A percentile compares a stretch with the other conserved stretches of the same genome.
phyloP scores from a whole-genome alignment of 1,284 basidiomycete species.

The Tilletiaria anomala region DNA sequence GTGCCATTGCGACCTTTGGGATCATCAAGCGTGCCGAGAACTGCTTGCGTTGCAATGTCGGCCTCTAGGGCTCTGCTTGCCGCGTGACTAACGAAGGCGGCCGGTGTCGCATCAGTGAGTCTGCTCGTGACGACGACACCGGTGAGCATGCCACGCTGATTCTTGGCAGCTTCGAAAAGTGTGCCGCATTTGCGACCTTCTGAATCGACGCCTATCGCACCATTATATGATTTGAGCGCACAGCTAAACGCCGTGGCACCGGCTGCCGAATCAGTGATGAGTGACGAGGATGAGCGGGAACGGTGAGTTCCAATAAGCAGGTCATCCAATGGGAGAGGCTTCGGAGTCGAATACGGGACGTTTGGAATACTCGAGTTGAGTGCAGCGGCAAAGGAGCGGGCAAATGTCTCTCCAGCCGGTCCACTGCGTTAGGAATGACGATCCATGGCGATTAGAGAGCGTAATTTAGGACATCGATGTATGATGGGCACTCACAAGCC shows the following conservation, averaged over 20 bases:
- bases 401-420: slow-evolving; percentile 37
- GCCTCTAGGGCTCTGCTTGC: slow-evolving; percentile 15
- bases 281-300: slow-evolving; percentile 33
- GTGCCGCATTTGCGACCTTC: slow-evolving; percentile 35
- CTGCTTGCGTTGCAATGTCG: slow-evolving; percentile 14
- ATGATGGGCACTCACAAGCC: too few relatives aligned
- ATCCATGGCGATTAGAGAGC: too few relatives aligned
- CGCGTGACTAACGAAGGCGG: slow-evolving; percentile 40
- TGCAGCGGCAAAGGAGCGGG: slow-evolving; percentile 30
- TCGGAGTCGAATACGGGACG: slow-evolving; percentile 5
- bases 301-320: slow-evolving; percentile 37
- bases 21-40: slow-evolving; percentile 13
- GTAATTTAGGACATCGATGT: too few relatives aligned
- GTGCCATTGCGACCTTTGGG: neutral
- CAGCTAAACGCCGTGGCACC: slow-evolving; percentile 41
- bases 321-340: slow-evolving; percentile 31
- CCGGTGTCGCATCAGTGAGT: slow-evolving; percentile 37
- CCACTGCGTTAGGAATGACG: too few relatives aligned
- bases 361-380: slow-evolving; percentile 15
- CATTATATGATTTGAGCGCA: slow-evolving; percentile 40
- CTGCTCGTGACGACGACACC: slow-evolving; percentile 39
- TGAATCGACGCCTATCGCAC: slow-evolving; percentile 36
- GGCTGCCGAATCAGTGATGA: slow-evolving; percentile 40
- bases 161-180: slow-evolving; percentile 40
- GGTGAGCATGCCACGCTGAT: slow-evolving; percentile 32